Percentiles rank a stretch among this genome's conserved stretches.
These are phyloP conservation scores for Ehretia macrophylla DNA, from an alignment of 257 asterid genomes.

Conservation along the genomic window DNA sequence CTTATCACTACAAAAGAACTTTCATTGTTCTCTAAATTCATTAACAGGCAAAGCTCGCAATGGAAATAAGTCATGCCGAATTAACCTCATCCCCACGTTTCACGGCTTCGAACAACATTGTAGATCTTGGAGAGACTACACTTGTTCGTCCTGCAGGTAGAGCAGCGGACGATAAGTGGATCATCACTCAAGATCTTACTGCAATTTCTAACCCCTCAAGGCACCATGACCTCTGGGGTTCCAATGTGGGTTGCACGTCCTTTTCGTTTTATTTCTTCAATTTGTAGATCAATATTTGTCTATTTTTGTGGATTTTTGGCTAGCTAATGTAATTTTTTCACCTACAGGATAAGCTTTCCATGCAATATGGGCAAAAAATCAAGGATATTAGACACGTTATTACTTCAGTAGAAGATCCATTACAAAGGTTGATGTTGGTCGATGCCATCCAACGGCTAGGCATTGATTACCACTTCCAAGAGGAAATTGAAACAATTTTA, in stretches of 20 bases:
- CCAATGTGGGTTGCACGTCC: not conserved
- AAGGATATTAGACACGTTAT: conserved; percentile 16
- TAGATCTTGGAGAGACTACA: too few relatives aligned
- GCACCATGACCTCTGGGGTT: not conserved
- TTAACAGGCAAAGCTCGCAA: too few relatives aligned
- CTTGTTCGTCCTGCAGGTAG: too few relatives aligned
- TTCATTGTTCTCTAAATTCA: too few relatives aligned
- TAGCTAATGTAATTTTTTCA: not conserved
- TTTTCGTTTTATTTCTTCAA: not conserved
- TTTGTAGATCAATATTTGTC: not conserved
- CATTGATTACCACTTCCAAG: conserved; percentile 26
- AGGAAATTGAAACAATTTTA: conserved; percentile 29
- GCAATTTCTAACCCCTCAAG: not conserved
- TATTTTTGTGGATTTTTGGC: not conserved
- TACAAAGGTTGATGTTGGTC: conserved; percentile 15
- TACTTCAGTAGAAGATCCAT: conserved; percentile 12
- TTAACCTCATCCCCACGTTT: too few relatives aligned
- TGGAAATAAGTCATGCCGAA: too few relatives aligned
- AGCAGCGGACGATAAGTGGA: not conserved
- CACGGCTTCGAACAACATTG: too few relatives aligned
- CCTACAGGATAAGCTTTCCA: conserved; percentile 21
- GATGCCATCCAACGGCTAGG: conserved; percentile 41
- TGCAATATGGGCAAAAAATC: conserved; percentile 8
- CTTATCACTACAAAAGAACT: too few relatives aligned
- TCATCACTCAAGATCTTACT: not conserved